phyloP scores from a whole-genome alignment of 1,139 yeast genomes.

The Schwanniomyces etchellsii region DNA sequence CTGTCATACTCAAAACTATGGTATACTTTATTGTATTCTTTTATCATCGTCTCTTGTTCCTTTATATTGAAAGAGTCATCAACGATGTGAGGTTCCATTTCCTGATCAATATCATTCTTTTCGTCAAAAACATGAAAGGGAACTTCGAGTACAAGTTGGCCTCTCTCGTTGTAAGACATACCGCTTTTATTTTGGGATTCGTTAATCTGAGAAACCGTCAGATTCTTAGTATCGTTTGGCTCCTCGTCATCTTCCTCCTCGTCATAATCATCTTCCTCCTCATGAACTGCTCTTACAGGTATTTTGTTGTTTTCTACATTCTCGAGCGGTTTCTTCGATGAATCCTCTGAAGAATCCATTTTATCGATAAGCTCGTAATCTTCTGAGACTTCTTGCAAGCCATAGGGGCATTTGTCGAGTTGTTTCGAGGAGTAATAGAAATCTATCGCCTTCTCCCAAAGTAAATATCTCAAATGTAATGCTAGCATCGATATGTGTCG shows the following conservation, averaged over 20 bases:
- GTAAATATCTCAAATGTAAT: constrained; percentile 57
- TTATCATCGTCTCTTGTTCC: constrained; percentile 34
- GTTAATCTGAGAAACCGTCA: constrained; percentile 11
- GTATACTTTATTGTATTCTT: constrained; percentile 55
- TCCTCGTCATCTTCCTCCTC: constrained; percentile 31
- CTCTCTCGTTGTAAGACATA: constrained; percentile 16
- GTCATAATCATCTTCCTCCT: constrained; percentile 38
- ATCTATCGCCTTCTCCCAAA: constrained; percentile 74
- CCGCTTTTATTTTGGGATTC: constrained; percentile 7
- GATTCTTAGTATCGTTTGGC: constrained; percentile 20
- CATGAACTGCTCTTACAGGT: constrained; percentile 14
- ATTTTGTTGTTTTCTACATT: constrained; percentile 18
- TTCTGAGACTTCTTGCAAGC: constrained; percentile 31
- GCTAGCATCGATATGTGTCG: constrained; percentile 51
- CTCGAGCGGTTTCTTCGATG: constrained; percentile 16
- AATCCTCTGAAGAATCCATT: constrained; percentile 16
- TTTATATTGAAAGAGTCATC: constrained; percentile 12
- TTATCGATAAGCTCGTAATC: constrained; percentile 35
- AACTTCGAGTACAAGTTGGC: constrained; percentile 26
- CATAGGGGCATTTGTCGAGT: constrained; percentile 20
- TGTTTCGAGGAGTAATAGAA: constrained; percentile 31
- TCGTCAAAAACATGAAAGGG: constrained; percentile 22
- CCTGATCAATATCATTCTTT: constrained; percentile 6
- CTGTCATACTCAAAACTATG: constrained; percentile 82
- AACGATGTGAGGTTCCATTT: constrained; percentile 3